Percentiles rank a stretch among this genome's conserved stretches.
Evolutionary conservation across 306 rosid species (phyloP).

Genomic region (Psophocarpus tetragonolobus): DNA sequence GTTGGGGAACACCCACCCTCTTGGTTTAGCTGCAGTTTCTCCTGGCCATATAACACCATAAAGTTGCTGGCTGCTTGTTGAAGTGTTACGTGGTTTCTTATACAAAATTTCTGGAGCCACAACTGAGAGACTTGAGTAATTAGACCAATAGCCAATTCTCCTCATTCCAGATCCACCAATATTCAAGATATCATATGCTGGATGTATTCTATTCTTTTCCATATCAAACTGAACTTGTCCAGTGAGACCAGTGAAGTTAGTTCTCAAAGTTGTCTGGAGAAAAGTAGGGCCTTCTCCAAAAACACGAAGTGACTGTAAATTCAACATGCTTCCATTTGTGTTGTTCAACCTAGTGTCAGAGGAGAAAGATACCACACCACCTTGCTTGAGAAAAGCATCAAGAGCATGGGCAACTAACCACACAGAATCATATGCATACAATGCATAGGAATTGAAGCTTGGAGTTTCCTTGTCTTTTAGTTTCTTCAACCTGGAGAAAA

Average conservation of each 20-base stretch:
- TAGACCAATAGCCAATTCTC: conserved; percentile 86
- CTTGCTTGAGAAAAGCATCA: conserved; percentile 59
- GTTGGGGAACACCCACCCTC: conserved; percentile 95
- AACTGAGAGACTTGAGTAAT: conserved; percentile 73
- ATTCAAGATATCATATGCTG: conserved; percentile 82
- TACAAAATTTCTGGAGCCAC: conserved; percentile 65
- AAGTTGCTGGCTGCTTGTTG: conserved; percentile 54
- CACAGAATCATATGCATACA: conserved; percentile 86
- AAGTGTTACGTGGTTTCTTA: conserved; percentile 49
- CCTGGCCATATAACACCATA: conserved; percentile 90
- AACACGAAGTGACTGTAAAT: conserved; percentile 60
- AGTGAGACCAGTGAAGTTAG: conserved; percentile 74
- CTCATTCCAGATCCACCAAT: conserved; percentile 67
- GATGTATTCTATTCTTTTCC: conserved; percentile 63
- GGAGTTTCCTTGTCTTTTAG: conserved; percentile 40
- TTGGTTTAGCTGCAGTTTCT: conserved; percentile 54
- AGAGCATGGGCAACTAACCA: conserved; percentile 90
- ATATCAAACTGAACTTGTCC: conserved; percentile 68
- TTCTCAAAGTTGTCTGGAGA: conserved; percentile 59
- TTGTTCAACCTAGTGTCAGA: conserved; percentile 61
- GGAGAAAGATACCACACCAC: conserved; percentile 72
- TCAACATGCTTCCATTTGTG: conserved; percentile 56
- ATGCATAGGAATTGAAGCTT: conserved; percentile 80
- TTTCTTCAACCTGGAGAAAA: conserved; percentile 52
- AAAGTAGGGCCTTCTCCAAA: conserved; percentile 63